Conservation (phyloP, 768 basidiomycete species). For the Gautieria morchelliformis region DNA sequence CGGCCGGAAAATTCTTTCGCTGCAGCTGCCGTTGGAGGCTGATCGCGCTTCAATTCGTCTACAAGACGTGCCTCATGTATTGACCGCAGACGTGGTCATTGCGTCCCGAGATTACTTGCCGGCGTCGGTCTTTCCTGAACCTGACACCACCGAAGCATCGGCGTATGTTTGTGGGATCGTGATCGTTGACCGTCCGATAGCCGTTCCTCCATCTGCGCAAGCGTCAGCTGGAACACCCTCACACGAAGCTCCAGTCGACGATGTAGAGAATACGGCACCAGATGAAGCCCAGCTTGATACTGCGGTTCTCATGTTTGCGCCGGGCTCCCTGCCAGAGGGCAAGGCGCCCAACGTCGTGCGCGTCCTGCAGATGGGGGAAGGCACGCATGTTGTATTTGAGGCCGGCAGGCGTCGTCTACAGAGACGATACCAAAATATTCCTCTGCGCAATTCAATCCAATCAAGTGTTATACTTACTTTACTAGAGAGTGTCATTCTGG, state of each 20-base stretch:
- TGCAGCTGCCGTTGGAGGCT: slow-evolving; percentile 12
- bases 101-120: slow-evolving; percentile 26
- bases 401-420: no score
- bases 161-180: slow-evolving; percentile 39
- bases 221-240: slow-evolving; percentile 21
- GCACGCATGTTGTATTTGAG: no score
- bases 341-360: slow-evolving; percentile 46
- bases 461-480: no score
- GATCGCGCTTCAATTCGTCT: slow-evolving; percentile 28
- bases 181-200: slow-evolving; percentile 35
- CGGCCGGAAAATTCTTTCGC: slow-evolving; percentile 34
- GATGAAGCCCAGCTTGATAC: slow-evolving; percentile 42
- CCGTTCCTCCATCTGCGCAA: slow-evolving; percentile 14
- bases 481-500: no score
- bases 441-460: no score
- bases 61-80: slow-evolving; percentile 49
- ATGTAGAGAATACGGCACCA: slow-evolving; percentile 12
- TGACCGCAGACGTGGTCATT: slow-evolving; percentile 47
- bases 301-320: slow-evolving; percentile 67
- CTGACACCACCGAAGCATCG: background rate
- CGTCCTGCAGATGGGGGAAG: slow-evolving; percentile 60
- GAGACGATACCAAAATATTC: no score
- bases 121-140: background rate
- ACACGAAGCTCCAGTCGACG: slow-evolving; percentile 11
- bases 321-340: slow-evolving; percentile 39